Base-by-base conservation (phyloP, 257 asterid genomes). In the Catharanthus roseus region DNA sequence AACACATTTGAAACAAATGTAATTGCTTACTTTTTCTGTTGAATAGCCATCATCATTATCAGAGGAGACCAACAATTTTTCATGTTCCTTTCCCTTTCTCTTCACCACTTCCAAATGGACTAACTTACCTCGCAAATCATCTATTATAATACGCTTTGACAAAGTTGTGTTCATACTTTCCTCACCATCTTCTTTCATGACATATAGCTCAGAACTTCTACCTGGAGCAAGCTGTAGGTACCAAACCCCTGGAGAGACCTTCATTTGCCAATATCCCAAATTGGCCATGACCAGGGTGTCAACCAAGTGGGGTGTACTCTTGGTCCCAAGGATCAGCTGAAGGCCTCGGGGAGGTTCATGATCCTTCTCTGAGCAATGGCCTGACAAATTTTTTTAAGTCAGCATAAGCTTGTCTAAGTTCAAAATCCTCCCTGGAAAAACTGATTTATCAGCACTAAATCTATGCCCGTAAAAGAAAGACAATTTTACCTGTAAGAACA, bases 211-310 rank as follows among this genome's bases (percentile, higher is more conserved):
- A 0, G 96, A 89, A 80, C 97, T 95, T 84, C 99, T 85, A 63
- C 99, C 99, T 3, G 95, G 90, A 75, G 99, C 99, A 75, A 91
- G 93, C 88, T 81, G 97, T 79, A 95, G 88, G 83, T 95, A 91
- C 99, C 97, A 95, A 36, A 95, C 91, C 64, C 99, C 99, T 58
- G 99, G 97, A 74, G 83, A 85, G 51, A 81, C 95, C 85, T 91
- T 91, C 97, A 95, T 91, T 88, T 95, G 99, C 99, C 99, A 95
- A 77, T 95, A 95, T 70, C 99, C 99, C 50, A 95, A 85, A 86
- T 95, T 95, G 77, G 97, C 99, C 99, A 95, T 95, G 77, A 95
- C 99, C 70, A 95, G 90, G 19, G 99, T 95, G 82, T 95, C 99
- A 31, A 95, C 97, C 81, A 87, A 72, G 87, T 91, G 99, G 39